Evolutionary conservation across 2,329 filamentous ascomycete species (phyloP).

Genomic region (Clonostachys rosea): DNA sequence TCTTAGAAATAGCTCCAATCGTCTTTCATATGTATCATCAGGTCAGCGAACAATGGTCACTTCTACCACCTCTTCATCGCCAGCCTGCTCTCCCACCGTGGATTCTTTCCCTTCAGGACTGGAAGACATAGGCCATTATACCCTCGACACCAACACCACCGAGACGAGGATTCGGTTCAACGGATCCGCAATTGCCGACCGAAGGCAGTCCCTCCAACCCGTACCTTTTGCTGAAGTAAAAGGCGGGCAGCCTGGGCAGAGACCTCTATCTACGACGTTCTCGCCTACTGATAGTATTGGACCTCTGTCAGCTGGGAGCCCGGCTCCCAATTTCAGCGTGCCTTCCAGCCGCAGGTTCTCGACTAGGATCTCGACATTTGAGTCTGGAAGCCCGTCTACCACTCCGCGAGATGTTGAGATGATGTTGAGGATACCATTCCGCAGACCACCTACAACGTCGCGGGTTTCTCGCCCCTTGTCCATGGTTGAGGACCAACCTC

Average conservation of each 20-base stretch:
- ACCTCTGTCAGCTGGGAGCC: slow-evolving; percentile 6
- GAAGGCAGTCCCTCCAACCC: slow-evolving; percentile 46
- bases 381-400: neutral
- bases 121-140: slow-evolving; percentile 7
- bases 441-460: slow-evolving; percentile 39
- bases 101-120: slow-evolving; percentile 35
- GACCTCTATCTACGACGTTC: neutral
- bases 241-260: neutral
- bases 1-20: slow-evolving; percentile 49
- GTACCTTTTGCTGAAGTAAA: slow-evolving; percentile 32
- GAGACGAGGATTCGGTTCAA: slow-evolving; percentile 45
- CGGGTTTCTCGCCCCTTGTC: slow-evolving; percentile 46
- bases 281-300: neutral
- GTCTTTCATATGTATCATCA: slow-evolving; percentile 56
- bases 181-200: slow-evolving; percentile 42
- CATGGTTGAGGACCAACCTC: slow-evolving; percentile 46
- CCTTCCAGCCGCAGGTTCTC: slow-evolving; percentile 43
- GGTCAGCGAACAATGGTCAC: slow-evolving; percentile 56
- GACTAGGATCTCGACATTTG: neutral
- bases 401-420: neutral
- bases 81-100: slow-evolving; percentile 49
- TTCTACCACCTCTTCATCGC: slow-evolving; percentile 49
- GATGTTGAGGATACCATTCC: slow-evolving; percentile 8
- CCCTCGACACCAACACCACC: slow-evolving; percentile 10
- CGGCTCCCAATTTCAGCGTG: slow-evolving; percentile 49